phyloP scores from a whole-genome alignment of 2,329 filamentous ascomycete species.

The Fusarium avenaceum region DNA sequence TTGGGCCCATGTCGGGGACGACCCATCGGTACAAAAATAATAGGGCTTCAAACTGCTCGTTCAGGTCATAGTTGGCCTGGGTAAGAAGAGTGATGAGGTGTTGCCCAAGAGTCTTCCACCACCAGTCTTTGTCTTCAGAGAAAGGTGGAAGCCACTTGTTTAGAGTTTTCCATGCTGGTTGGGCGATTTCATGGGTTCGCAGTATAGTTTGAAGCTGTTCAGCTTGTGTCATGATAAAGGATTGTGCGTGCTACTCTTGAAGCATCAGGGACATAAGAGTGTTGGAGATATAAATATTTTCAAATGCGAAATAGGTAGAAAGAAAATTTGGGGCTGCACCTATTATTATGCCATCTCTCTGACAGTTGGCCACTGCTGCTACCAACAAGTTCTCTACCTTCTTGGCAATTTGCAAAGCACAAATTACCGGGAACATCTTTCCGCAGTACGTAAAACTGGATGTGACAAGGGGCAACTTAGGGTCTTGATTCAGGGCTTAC shows the following conservation, averaged over 20 bases:
- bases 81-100: not conserved
- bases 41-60: slow-evolving; percentile 6
- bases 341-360: no score
- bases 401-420: no score
- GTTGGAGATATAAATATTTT: no score
- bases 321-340: no score
- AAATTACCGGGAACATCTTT: no score
- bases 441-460: no score
- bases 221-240: not conserved
- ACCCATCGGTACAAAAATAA: slow-evolving; percentile 1
- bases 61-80: not conserved
- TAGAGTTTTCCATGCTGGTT: not conserved
- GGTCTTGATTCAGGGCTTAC: no score
- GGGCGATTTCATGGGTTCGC: not conserved
- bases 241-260: no score
- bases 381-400: no score
- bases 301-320: no score
- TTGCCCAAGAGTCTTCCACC: slow-evolving; percentile 1
- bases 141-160: not conserved
- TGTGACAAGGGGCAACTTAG: no score
- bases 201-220: not conserved
- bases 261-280: rapidly evolving
- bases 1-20: not conserved
- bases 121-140: not conserved
- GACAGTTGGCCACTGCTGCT: no score